A percentile compares a stretch with the other conserved stretches of the same genome.
phyloP scores from a whole-genome alignment of 768 basidiomycete species.

The Tephrocybe rancida region DNA sequence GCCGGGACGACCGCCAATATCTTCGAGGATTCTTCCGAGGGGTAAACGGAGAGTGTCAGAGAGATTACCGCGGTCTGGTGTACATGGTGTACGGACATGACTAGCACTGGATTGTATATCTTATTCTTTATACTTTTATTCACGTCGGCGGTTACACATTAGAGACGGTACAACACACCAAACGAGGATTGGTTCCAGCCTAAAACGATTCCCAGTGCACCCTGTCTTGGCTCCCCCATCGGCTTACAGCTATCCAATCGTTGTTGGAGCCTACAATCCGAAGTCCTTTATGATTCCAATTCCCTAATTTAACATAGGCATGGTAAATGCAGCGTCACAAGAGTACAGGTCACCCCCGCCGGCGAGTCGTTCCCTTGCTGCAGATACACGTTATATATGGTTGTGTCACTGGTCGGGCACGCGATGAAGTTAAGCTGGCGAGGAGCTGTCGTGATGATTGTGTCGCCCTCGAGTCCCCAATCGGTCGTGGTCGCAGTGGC shows the following conservation, averaged over 20 bases:
- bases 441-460: conserved; percentile 55
- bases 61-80: background rate
- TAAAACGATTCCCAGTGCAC: no score
- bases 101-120: background rate
- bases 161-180: no score
- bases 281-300: background rate
- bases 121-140: background rate
- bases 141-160: no score
- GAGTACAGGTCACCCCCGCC: conserved; percentile 34
- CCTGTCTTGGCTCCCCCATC: no score
- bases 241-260: no score
- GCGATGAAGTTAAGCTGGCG: conserved; percentile 58
- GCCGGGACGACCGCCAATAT: conserved; percentile 7
- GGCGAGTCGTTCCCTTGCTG: conserved; percentile 55
- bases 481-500: conserved; percentile 49
- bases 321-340: conserved; percentile 45
- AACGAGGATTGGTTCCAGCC: no score
- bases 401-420: conserved; percentile 43
- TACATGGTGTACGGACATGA: conserved; percentile 12
- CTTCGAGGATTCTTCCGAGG: conserved; percentile 12
- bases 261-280: background rate
- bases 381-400: conserved; percentile 48
- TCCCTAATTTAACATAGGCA: conserved; percentile 35
- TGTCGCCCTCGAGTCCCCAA: conserved; percentile 62
- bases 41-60: conserved; percentile 11